phyloP scores from a whole-genome alignment of 192 early-diverging fungal species.

The Spizellomyces punctatus region DNA sequence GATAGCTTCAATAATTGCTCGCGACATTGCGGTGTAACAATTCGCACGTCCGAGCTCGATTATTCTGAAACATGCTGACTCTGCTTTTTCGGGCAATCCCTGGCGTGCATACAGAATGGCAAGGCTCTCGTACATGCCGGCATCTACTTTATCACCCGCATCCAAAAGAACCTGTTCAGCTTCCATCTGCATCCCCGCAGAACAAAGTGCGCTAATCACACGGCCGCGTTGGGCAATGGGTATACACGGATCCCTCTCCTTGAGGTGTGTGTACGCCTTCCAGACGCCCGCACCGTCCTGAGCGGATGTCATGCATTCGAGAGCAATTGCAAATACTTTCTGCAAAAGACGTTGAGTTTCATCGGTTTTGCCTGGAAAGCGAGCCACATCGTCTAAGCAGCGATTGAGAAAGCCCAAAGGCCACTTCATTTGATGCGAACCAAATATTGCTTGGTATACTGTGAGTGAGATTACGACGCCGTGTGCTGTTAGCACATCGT shows the following conservation, averaged over 20 bases:
- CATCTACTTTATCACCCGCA: too few species aligned
- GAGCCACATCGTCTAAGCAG: slow-evolving; percentile 1
- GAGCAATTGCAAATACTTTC: slow-evolving; percentile 3
- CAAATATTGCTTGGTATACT: slow-evolving; percentile 7
- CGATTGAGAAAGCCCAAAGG: neutral
- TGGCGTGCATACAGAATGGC: neutral
- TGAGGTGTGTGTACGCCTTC: slow-evolving; percentile 7
- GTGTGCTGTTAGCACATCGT: neutral
- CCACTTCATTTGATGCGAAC: slow-evolving; percentile 14
- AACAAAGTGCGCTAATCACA: neutral
- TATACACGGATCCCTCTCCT: neutral
- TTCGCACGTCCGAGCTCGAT: neutral
- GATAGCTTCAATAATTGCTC: slow-evolving; percentile 3
- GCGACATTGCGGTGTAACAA: neutral
- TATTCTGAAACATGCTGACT: neutral
- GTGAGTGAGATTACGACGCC: neutral
- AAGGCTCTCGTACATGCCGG: neutral
- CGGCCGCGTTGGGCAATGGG: slow-evolving; percentile 5
- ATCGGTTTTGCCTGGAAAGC: neutral
- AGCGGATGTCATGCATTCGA: neutral
- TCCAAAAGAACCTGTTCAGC: too few species aligned
- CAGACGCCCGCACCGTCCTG: neutral
- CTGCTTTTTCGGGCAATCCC: too few species aligned
- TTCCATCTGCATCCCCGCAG: too few species aligned
- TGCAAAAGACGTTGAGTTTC: neutral